Evolutionary conservation across 768 basidiomycete genomes (phyloP), one percentile per base, ranked within the genome.

Genomic region (Pleurotus cornucopiae): DNA sequence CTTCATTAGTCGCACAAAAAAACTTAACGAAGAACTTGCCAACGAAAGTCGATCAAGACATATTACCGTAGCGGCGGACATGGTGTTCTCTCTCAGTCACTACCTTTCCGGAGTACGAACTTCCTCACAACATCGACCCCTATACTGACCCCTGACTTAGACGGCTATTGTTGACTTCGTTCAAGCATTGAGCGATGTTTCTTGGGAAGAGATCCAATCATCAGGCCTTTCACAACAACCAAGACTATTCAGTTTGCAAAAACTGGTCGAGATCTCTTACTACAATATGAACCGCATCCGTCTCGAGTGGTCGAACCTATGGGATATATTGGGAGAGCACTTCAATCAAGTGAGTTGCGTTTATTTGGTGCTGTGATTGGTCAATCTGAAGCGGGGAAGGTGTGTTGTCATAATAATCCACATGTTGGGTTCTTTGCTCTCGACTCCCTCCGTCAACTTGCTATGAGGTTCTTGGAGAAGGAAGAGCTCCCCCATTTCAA

Each of bases 241-340:
- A 1, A 85, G 97, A 21, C 76, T 98, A 56, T 99, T 98, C 79
- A 96, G 95, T 70, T 73, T 99, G 56, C 95, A 98, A 71, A 99
- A 98, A 72, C 78, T 99, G 37, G 96, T 98, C 40, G 97, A 99
- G 67, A 98, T 99, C 55, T 97, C 95, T 6, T 99, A 99, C 70
- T 99, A 99, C 74, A 99, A 99, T 72, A 99, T 99, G 97, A 88
- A 78, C 60, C 88, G 97, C 47, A 98, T 99, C 66, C 91, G 97
- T 70, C 73, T 99, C 47, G 97, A 99, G 69, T 99, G 97, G 97
- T 93, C 92, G 0, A 91, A 92, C 69, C 78, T 99, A 58, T 99
- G 97, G 97, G 89, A 91, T 63, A 98, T 98, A 49, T 74, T 99
- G 7, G 97, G 97, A 49, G 94, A 97, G 69, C 97, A 99, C 71